phyloP scores from a whole-genome alignment of 768 basidiomycete species.

The Mycena alexandri region DNA sequence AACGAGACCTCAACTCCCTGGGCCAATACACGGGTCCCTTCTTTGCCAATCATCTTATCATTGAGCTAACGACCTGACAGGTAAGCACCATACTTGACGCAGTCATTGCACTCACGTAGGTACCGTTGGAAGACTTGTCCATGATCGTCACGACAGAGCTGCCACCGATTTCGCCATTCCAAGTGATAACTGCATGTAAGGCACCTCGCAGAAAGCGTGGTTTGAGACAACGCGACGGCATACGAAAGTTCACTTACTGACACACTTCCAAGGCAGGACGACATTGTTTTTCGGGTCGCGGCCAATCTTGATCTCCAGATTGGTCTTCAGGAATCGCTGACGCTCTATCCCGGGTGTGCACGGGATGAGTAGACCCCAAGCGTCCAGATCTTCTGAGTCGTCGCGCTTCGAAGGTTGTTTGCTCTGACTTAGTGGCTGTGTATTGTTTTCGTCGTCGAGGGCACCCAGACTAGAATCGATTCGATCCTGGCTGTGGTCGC shows the following conservation, averaged over 20 bases:
- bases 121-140: slow-evolving; percentile 28
- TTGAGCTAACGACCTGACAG: slow-evolving; percentile 7
- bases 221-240: not conserved
- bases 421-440: slow-evolving; percentile 18
- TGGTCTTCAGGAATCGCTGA: slow-evolving; percentile 14
- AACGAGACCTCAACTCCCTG: slow-evolving; percentile 30
- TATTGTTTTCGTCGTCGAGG: not conserved
- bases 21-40: not conserved
- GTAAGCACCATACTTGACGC: not conserved
- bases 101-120: slow-evolving; percentile 15
- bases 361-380: slow-evolving; percentile 35
- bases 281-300: slow-evolving; percentile 3
- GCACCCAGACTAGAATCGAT: not conserved
- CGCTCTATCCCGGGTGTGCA: not conserved
- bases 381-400: not conserved
- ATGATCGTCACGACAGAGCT: slow-evolving; percentile 12
- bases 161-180: slow-evolving; percentile 14
- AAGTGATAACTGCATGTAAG: slow-evolving; percentile 16
- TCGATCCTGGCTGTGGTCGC: slow-evolving; percentile 3
- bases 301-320: slow-evolving; percentile 7
- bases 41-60: slow-evolving; percentile 4
- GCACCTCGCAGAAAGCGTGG: slow-evolving; percentile 1
- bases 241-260: slow-evolving; percentile 16
- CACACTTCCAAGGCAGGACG: not conserved
- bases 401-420: not conserved